phyloP scores from a whole-genome alignment of 1,284 basidiomycete species.

The Cryptococcus hybrid region DNA sequence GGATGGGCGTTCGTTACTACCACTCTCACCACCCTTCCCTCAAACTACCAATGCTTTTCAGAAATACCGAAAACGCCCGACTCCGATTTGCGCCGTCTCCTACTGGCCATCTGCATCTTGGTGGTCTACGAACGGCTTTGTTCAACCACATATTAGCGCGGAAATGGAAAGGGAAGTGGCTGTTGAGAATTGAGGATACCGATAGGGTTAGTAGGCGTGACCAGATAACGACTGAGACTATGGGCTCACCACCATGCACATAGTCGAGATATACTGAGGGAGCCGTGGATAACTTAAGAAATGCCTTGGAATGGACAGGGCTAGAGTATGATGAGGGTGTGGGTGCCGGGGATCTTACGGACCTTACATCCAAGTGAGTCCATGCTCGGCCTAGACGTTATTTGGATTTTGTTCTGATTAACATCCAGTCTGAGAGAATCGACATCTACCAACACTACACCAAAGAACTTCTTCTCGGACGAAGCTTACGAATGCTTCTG shows the following conservation, averaged over 20 bases:
- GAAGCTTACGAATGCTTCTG: conserved; percentile 94
- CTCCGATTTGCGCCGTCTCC: conserved; percentile 96
- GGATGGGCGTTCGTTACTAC: too few relatives aligned
- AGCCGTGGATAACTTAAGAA: conserved; percentile 74
- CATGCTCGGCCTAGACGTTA: not conserved
- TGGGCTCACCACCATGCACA: not conserved
- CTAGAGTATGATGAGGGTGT: conserved; percentile 92
- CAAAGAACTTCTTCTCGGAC: conserved; percentile 56
- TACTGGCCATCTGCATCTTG: conserved; percentile 90
- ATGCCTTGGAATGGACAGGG: conserved; percentile 89
- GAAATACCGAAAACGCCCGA: conserved; percentile 24
- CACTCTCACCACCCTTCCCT: too few relatives aligned
- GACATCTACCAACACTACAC: conserved; percentile 78
- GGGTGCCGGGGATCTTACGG: conserved; percentile 68
- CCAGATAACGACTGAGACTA: not conserved
- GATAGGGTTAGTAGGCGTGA: conserved; percentile 62
- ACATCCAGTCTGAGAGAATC: conserved; percentile 75
- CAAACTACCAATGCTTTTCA: too few relatives aligned
- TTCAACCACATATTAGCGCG: conserved; percentile 88
- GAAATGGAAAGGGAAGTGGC: conserved; percentile 80
- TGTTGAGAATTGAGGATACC: conserved; percentile 93
- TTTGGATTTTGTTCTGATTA: not conserved
- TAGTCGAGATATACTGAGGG: conserved; percentile 14
- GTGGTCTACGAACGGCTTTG: conserved; percentile 91
- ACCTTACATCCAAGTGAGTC: conserved; percentile 74